Percentiles rank a stretch among this genome's conserved stretches.
phyloP scores from a whole-genome alignment of 2,329 filamentous ascomycete genomes.

The Scytalidium lignicola region DNA sequence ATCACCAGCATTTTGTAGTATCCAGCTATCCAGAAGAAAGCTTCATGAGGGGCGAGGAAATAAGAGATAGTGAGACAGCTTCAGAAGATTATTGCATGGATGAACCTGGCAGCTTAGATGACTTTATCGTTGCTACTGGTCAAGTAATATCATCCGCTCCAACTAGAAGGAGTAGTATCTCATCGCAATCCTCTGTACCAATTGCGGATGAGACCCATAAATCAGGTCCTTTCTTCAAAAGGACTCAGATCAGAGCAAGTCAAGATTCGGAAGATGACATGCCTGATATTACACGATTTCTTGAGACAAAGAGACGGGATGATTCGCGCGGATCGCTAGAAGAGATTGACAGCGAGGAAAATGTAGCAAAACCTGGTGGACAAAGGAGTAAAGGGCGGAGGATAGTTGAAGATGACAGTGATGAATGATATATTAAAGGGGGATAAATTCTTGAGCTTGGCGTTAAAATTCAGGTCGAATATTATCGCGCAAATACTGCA shows the following conservation, averaged over 20 bases:
- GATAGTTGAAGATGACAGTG: constrained; percentile 17
- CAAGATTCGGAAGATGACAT: constrained; percentile 34
- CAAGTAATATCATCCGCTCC: constrained; percentile 35
- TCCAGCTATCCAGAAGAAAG: constrained; percentile 7
- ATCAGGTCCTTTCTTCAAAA: constrained; percentile 33
- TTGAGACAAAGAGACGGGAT: not conserved
- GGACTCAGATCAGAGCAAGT: constrained; percentile 32
- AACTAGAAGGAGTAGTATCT: constrained; percentile 34
- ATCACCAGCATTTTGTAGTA: not conserved
- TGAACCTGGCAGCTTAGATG: constrained; percentile 41
- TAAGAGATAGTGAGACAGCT: constrained; percentile 39
- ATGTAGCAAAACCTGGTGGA: not conserved
- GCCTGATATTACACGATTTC: constrained; percentile 7
- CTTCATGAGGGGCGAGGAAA: constrained; percentile 15
- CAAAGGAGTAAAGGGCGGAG: not conserved
- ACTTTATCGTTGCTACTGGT: constrained; percentile 54
- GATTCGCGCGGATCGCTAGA: not conserved
- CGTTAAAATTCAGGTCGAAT: constrained; percentile 12
- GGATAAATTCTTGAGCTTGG: constrained; percentile 12
- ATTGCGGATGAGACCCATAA: constrained; percentile 5
- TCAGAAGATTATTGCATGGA: constrained; percentile 45
- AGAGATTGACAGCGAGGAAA: not conserved
- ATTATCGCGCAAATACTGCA: not conserved
- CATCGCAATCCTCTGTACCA: constrained; percentile 13
- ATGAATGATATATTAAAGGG: constrained; percentile 13